Evolutionary conservation across 2,329 filamentous ascomycete genomes (phyloP).

Genomic region (Calonectria crousiana): DNA sequence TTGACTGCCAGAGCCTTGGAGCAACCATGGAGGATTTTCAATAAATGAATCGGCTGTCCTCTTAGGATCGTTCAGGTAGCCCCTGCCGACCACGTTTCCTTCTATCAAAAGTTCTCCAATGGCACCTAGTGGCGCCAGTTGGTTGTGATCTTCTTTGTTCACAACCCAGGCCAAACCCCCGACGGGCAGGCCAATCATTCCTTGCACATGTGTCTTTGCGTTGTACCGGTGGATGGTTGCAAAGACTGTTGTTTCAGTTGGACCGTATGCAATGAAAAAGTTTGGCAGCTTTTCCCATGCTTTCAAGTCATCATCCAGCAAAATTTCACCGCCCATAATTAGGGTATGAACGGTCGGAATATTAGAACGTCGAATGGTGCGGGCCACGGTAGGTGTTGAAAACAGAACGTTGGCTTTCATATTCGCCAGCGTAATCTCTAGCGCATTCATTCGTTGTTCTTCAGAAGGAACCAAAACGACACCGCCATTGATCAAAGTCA

Average conservation of each 20-base stretch:
- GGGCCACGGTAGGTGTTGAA: not conserved
- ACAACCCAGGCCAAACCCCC: constrained; percentile 20
- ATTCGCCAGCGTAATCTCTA: not conserved
- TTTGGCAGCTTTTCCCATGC: constrained; percentile 27
- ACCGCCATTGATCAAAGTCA: constrained; percentile 22
- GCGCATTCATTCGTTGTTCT: not conserved
- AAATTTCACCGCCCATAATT: not conserved
- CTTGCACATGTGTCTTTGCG: not conserved
- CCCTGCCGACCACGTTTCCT: not conserved
- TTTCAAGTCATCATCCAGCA: not conserved
- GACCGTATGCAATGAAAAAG: constrained; percentile 33
- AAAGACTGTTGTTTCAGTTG: constrained; percentile 20
- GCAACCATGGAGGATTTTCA: constrained; percentile 4
- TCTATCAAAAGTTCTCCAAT: constrained; percentile 21
- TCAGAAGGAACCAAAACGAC: constrained; percentile 25
- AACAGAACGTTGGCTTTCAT: not conserved
- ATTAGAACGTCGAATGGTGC: not conserved
- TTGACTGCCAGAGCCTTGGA: not conserved
- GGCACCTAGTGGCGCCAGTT: not conserved
- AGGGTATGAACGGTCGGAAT: not conserved
- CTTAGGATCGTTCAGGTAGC: not conserved
- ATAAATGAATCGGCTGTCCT: not conserved
- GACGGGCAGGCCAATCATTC: constrained; percentile 6
- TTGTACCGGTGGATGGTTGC: not conserved
- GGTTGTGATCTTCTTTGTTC: constrained; percentile 1